phyloP scores from a whole-genome alignment of 2,329 filamentous ascomycete genomes.

The Reticulascus tulasneorum region DNA sequence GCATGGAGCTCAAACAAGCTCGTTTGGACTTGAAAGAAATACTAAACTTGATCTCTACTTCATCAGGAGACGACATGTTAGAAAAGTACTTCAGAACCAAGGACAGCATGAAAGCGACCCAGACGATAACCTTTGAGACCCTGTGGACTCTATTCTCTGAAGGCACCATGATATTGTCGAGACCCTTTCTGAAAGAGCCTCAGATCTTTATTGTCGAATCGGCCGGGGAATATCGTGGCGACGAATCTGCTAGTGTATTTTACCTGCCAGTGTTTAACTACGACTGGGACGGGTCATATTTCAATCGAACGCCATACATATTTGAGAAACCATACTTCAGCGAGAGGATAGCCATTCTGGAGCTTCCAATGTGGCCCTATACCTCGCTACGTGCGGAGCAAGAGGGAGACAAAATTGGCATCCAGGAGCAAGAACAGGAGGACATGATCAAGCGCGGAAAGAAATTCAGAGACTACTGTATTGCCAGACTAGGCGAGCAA shows the following conservation, averaged over 20 bases:
- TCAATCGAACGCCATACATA: background rate
- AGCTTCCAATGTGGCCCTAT: background rate
- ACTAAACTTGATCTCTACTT: constrained; percentile 2
- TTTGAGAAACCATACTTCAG: background rate
- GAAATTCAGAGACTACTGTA: background rate
- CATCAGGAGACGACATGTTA: constrained; percentile 6
- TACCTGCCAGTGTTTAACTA: background rate
- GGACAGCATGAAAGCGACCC: background rate
- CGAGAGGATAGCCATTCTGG: background rate
- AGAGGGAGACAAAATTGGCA: background rate
- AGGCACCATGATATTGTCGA: constrained; percentile 3
- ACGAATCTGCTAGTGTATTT: no score
- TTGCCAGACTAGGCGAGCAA: background rate
- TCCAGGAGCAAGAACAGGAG: background rate
- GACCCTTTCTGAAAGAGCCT: constrained; percentile 7
- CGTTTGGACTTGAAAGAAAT: constrained; percentile 4
- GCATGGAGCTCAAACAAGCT: constrained; percentile 1
- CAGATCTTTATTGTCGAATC: constrained; percentile 9
- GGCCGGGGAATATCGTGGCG: background rate
- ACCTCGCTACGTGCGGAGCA: no score
- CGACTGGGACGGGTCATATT: constrained; percentile 2
- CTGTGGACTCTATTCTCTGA: constrained; percentile 10
- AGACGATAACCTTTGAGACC: constrained; percentile 6
- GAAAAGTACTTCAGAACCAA: constrained; percentile 8
- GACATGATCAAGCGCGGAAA: background rate